These are phyloP conservation scores for Cerioporus squamosus DNA, from an alignment of 1,284 basidiomycete species.

Conservation along the genomic window DNA sequence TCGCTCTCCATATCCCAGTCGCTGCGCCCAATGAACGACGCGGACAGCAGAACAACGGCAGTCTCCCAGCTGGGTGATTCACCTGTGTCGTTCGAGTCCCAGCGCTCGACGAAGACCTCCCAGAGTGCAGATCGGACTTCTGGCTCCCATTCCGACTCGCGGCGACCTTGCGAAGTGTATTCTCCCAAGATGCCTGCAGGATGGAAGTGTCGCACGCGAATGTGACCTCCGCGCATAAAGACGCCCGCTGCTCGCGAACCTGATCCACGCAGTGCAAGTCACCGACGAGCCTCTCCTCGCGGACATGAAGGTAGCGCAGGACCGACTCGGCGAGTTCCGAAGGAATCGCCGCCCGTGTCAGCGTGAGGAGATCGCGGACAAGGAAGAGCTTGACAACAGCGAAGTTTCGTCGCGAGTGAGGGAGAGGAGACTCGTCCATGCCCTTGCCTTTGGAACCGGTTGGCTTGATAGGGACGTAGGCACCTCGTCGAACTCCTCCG, in stretches of 20 bases:
- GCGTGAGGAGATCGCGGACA: constrained; percentile 58
- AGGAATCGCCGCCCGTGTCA: constrained; percentile 48
- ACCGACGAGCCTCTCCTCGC: constrained; percentile 50
- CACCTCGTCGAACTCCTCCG: constrained; percentile 21
- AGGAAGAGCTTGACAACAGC: constrained; percentile 56
- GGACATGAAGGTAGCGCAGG: constrained; percentile 50
- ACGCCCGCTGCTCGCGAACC: constrained; percentile 58
- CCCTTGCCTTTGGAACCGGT: background rate
- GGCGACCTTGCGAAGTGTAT: constrained; percentile 26
- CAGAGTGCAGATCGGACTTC: constrained; percentile 54
- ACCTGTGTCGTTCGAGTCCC: constrained; percentile 42
- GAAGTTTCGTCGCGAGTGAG: constrained; percentile 39
- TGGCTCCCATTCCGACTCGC: constrained; percentile 38
- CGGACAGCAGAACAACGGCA: constrained; percentile 56
- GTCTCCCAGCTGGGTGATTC: constrained; percentile 51
- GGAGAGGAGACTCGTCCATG: constrained; percentile 15
- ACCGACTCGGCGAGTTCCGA: constrained; percentile 47
- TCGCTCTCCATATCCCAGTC: constrained; percentile 59
- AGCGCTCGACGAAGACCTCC: constrained; percentile 56
- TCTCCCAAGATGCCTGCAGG: constrained; percentile 57
- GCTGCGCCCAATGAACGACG: constrained; percentile 61
- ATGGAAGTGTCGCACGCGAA: constrained; percentile 48
- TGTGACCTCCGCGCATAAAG: constrained; percentile 56
- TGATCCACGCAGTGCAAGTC: constrained; percentile 44
- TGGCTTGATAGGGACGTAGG: constrained; percentile 23